Percentiles rank a stretch among this genome's conserved stretches.
Conservation (phyloP, 306 rosid genomes). For the Vicia sativa region DNA sequence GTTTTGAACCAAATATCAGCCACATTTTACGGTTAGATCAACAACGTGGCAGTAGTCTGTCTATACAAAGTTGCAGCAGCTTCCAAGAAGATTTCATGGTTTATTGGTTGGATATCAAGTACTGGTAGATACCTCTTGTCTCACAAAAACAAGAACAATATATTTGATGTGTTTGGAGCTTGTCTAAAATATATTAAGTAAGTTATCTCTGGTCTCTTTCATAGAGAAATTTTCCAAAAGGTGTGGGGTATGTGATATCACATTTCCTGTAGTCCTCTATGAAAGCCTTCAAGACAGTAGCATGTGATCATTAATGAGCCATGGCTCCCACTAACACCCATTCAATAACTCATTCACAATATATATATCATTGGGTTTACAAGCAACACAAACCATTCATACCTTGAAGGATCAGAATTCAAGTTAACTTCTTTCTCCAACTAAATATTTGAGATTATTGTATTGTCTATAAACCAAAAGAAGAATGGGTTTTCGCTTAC, state of each 20-base stretch:
- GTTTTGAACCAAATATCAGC: neutral
- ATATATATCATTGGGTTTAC: too few species aligned
- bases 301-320: conserved; percentile 34
- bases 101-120: too few species aligned
- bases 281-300: conserved; percentile 9
- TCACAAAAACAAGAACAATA: neutral
- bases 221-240: too few species aligned
- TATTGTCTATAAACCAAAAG: too few species aligned
- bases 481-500: too few species aligned
- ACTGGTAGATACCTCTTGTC: too few species aligned
- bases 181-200: conserved; percentile 7
- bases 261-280: neutral
- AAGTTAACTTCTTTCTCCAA: neutral
- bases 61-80: too few species aligned
- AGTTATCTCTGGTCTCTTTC: neutral
- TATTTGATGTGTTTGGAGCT: conserved; percentile 19
- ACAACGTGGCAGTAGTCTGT: too few species aligned
- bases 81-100: too few species aligned
- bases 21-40: too few species aligned
- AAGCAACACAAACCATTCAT: too few species aligned
- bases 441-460: conserved; percentile 7
- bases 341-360: conserved; percentile 11
- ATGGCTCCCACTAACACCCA: conserved; percentile 1
- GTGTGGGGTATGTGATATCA: too few species aligned
- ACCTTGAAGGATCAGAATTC: neutral